Percentiles rank a stretch among this genome's conserved stretches.
phyloP scores from a whole-genome alignment of 2,329 filamentous ascomycete genomes.

The Blumeriella jaapii region DNA sequence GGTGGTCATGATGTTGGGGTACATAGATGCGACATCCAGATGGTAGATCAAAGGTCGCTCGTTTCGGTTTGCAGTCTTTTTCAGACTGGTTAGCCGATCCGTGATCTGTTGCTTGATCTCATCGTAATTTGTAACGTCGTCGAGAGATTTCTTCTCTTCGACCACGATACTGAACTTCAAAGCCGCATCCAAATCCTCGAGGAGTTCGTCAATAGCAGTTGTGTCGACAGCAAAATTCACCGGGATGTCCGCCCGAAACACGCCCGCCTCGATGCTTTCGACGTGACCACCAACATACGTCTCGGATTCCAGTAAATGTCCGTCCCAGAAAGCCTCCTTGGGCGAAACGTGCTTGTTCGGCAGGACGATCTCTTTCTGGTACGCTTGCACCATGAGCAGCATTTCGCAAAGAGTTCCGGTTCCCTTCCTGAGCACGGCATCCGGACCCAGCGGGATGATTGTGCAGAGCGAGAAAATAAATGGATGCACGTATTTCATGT shows the following conservation, averaged over 20 bases:
- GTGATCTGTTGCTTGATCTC: slow-evolving; percentile 77
- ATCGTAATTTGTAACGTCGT: slow-evolving; percentile 71
- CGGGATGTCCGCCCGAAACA: slow-evolving; percentile 91
- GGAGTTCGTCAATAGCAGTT: slow-evolving; percentile 76
- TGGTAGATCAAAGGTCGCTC: slow-evolving; percentile 93
- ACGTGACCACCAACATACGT: slow-evolving; percentile 98
- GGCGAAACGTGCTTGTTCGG: slow-evolving; percentile 93
- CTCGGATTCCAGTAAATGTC: slow-evolving; percentile 89
- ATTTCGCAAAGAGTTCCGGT: slow-evolving; percentile 99
- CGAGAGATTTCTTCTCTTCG: slow-evolving; percentile 72
- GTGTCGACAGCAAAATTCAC: slow-evolving; percentile 90
- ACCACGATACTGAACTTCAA: slow-evolving; percentile 78
- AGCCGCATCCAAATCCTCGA: slow-evolving; percentile 77
- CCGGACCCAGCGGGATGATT: slow-evolving; percentile 83
- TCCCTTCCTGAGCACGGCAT: slow-evolving; percentile 88
- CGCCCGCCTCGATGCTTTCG: slow-evolving; percentile 96
- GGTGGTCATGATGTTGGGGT: slow-evolving; percentile 99
- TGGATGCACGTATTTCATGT: slow-evolving; percentile 99
- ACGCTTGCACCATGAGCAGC: slow-evolving; percentile 98
- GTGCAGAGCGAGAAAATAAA: slow-evolving; percentile 99
- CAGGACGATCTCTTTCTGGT: slow-evolving; percentile 78
- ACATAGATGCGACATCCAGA: slow-evolving; percentile 98
- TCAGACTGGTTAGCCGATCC: slow-evolving; percentile 58
- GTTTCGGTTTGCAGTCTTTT: slow-evolving; percentile 68
- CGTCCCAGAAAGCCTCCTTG: slow-evolving; percentile 91